phyloP scores from a whole-genome alignment of 495 filamentous ascomycete species.

The Penicilliopsis zonata region DNA sequence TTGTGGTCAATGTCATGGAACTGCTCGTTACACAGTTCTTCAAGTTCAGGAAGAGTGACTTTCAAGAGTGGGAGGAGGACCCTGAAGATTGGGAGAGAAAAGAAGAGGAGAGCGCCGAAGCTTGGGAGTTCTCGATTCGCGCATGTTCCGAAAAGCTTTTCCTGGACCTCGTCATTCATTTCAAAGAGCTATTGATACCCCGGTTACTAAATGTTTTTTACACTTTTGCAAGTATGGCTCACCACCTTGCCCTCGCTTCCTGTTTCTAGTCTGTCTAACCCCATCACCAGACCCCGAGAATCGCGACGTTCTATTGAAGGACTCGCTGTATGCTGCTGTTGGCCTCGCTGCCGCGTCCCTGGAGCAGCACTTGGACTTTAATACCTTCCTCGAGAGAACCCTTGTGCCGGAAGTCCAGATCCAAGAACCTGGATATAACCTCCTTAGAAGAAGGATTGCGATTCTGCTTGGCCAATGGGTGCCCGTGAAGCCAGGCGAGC shows the following conservation, averaged over 20 bases:
- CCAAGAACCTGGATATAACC: slow-evolving; percentile 61
- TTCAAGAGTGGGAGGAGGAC: slow-evolving; percentile 83
- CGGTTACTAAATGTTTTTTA: slow-evolving; percentile 72
- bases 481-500: slow-evolving; percentile 50
- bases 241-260: not conserved
- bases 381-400: slow-evolving; percentile 59
- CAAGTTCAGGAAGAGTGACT: slow-evolving; percentile 71
- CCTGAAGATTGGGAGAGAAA: slow-evolving; percentile 85
- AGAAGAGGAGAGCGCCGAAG: slow-evolving; percentile 67
- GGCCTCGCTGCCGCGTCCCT: slow-evolving; percentile 74
- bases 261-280: slow-evolving; percentile 6
- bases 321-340: slow-evolving; percentile 87
- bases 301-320: slow-evolving; percentile 69
- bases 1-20: slow-evolving; percentile 70
- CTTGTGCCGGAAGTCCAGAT: slow-evolving; percentile 72
- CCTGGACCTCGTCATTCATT: slow-evolving; percentile 78
- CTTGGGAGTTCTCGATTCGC: slow-evolving; percentile 78
- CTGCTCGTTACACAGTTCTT: slow-evolving; percentile 79
- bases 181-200: slow-evolving; percentile 61
- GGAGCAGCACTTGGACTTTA: slow-evolving; percentile 63
- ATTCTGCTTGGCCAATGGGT: slow-evolving; percentile 88
- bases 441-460: slow-evolving; percentile 78
- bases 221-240: slow-evolving; percentile 44
- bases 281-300: slow-evolving; percentile 34
- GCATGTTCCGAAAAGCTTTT: slow-evolving; percentile 91